Evolutionary conservation across 2,329 filamentous ascomycete species (phyloP).

Genomic region (Thermothelomyces thermophilus): DNA sequence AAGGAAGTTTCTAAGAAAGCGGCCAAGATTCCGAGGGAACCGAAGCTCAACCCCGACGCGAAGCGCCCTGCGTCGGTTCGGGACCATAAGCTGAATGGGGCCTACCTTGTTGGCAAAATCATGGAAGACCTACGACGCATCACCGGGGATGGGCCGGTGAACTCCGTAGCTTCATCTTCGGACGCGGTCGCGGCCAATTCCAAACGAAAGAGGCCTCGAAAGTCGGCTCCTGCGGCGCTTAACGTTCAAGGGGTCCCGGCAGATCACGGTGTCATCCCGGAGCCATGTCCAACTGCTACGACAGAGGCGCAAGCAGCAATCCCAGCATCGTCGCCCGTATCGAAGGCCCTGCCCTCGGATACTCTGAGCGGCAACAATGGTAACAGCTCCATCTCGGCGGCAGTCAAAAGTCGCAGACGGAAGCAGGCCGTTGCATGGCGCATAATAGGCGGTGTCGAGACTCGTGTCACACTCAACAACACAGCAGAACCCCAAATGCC

Average conservation of each 20-base stretch:
- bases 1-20: constrained; percentile 9
- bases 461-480: constrained; percentile 16
- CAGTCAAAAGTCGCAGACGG: constrained; percentile 44
- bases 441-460: constrained; percentile 36
- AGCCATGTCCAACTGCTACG: neutral
- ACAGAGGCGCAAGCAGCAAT: neutral
- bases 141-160: constrained; percentile 22
- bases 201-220: constrained; percentile 19
- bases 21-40: constrained; percentile 21
- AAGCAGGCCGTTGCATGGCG: constrained; percentile 36
- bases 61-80: constrained; percentile 38
- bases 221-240: constrained; percentile 22
- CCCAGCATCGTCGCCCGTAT: neutral
- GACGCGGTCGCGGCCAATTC: neutral
- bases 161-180: constrained; percentile 1
- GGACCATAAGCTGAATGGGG: constrained; percentile 41
- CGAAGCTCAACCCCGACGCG: constrained; percentile 29
- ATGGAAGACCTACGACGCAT: constrained; percentile 33
- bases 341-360: neutral
- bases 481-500: constrained; percentile 1
- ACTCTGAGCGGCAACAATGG: neutral
- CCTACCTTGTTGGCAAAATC: constrained; percentile 40
- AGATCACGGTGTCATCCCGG: neutral
- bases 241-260: neutral
- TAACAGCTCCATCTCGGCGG: constrained; percentile 40